Evolutionary conservation across 768 basidiomycete species (phyloP).

Genomic region (Dentipellis sp.): DNA sequence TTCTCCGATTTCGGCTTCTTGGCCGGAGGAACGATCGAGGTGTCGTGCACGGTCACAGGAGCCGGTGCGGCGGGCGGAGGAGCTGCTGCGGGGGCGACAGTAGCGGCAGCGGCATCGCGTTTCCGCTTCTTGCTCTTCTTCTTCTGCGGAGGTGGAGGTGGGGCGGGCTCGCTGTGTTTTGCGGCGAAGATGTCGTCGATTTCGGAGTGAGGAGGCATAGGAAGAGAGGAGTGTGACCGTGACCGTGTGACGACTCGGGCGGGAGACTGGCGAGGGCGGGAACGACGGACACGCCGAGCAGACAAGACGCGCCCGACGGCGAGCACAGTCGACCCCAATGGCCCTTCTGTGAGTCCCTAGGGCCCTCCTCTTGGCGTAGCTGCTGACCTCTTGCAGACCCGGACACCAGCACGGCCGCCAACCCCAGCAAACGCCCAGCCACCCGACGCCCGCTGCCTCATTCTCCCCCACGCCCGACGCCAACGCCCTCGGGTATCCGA

Average conservation of each 20-base stretch:
- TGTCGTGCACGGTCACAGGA: slow-evolving; percentile 59
- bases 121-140: slow-evolving; percentile 39
- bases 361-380: background rate
- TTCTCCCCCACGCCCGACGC: background rate
- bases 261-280: background rate
- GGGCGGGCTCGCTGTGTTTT: slow-evolving; percentile 19
- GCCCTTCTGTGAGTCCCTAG: slow-evolving; percentile 13
- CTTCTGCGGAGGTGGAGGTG: slow-evolving; percentile 24
- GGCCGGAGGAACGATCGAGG: slow-evolving; percentile 30
- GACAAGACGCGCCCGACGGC: slow-evolving; percentile 1
- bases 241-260: background rate
- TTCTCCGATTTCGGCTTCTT: slow-evolving; percentile 21
- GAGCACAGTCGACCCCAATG: slow-evolving; percentile 13
- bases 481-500: slow-evolving; percentile 16
- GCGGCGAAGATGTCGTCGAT: slow-evolving; percentile 80
- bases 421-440: background rate
- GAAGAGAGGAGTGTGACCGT: background rate
- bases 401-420: background rate
- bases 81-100: slow-evolving; percentile 6
- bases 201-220: slow-evolving; percentile 40
- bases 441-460: background rate
- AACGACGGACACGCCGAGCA: background rate
- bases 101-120: slow-evolving; percentile 12
- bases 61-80: slow-evolving; percentile 19
- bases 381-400: slow-evolving; percentile 3